Evolutionary conservation across 768 basidiomycete species (phyloP), one percentile per base, ranked within the genome.

Genomic region (Trametes cubensis): DNA sequence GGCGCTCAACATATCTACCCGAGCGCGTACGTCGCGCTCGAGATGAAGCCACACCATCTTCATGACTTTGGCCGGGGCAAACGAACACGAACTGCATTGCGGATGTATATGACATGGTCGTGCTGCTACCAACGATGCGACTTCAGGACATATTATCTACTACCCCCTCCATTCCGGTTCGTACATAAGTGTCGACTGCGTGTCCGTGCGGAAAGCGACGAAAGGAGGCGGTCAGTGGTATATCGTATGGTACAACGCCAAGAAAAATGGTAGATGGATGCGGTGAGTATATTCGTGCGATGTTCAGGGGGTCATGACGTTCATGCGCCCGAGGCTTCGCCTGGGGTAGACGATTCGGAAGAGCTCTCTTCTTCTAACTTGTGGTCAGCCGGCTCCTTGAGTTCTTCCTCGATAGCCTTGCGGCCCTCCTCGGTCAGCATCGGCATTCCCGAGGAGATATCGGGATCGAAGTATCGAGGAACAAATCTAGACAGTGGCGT

Each of bases 381-480:
- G 42, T 66, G 63, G 26, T 59, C 61, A 17, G 62, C 64, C 49
- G 69, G 66, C 59, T 73, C 72, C 63, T 66, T 64, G 42, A 90
- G 69, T 70, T 95, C 92, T 62, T 90, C 88, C 72, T 92, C 83
- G 15, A 97, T 76, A 2, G 90, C 92, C 66, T 81, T 78, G 58
- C 76, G 73, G 6, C 95, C 95, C 45, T 81, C 88, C 0, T 76
- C 79, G 0, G 91, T 92, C 20, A 98, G 79, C 18, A 63, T 70
- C 1, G 94, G 85, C 58, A 83, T 80, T 14, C 95, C 95, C 13
- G 81, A 79, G 38, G 78, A 80, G 55, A 87, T 78, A 55, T 89
- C 85, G 56, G 81, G 77, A 69, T 89, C 88, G 68, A 98, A 96
- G 75, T 88, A 94, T 40, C 71, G 70, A 26, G 95, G 86, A 55